phyloP scores from a whole-genome alignment of 768 basidiomycete species.

The Phylloporus arenicola region DNA sequence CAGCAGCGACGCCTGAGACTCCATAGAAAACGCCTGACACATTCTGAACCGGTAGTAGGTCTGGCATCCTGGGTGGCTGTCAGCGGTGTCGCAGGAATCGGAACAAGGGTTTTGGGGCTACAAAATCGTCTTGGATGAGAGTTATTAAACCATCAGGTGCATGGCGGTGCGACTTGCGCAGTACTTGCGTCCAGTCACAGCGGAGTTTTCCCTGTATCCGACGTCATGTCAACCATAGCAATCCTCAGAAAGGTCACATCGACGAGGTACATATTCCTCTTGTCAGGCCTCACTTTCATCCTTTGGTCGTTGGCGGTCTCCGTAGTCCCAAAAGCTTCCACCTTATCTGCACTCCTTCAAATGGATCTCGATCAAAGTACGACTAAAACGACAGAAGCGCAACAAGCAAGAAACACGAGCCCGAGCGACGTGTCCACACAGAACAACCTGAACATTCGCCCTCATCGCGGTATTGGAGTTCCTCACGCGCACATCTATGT shows the following conservation, averaged over 20 bases:
- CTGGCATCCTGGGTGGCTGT: neutral
- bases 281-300: constrained; percentile 17
- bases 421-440: neutral
- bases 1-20: neutral
- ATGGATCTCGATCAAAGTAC: constrained; percentile 10
- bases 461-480: constrained; percentile 30
- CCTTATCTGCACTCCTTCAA: constrained; percentile 12
- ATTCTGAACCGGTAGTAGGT: neutral
- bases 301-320: constrained; percentile 16
- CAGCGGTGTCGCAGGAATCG: too few relatives aligned
- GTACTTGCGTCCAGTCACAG: too few relatives aligned
- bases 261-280: constrained; percentile 20
- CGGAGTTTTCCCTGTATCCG: too few relatives aligned
- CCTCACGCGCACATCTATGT: constrained; percentile 44
- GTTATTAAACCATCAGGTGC: too few relatives aligned
- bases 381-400: neutral
- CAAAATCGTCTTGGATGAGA: too few relatives aligned
- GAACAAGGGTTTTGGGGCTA: too few relatives aligned
- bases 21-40: neutral
- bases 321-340: constrained; percentile 8
- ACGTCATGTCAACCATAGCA: constrained; percentile 1
- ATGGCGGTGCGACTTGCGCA: too few relatives aligned
- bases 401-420: neutral
- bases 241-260: constrained; percentile 10
- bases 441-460: neutral